These are phyloP conservation scores for Pichia sp. DNA, from an alignment of 1,139 yeast genomes.

Conservation along the genomic window DNA sequence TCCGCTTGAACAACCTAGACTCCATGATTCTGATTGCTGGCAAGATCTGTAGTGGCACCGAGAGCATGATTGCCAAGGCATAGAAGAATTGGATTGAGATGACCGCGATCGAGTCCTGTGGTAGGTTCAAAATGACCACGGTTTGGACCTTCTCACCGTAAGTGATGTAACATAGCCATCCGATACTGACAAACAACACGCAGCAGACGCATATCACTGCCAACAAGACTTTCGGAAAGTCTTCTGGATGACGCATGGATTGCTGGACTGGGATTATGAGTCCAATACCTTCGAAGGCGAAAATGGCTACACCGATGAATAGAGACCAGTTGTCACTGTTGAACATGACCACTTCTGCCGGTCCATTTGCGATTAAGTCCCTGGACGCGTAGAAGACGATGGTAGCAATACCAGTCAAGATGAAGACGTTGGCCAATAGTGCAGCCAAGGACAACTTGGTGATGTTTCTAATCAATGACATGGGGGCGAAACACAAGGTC, in stretches of 20 bases:
- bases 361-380: conserved; percentile 44
- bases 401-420: conserved; percentile 58
- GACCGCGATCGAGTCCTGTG: conserved; percentile 59
- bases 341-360: conserved; percentile 44
- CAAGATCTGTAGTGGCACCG: conserved; percentile 71
- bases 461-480: conserved; percentile 66
- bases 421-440: conserved; percentile 60
- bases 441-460: conserved; percentile 67
- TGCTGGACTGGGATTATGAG: conserved; percentile 72
- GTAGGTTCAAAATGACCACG: conserved; percentile 65
- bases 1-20: conserved; percentile 47
- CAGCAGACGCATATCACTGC: conserved; percentile 60
- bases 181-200: conserved; percentile 54
- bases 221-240: conserved; percentile 60
- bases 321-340: conserved; percentile 65
- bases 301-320: conserved; percentile 76
- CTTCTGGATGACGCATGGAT: conserved; percentile 68
- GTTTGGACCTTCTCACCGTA: conserved; percentile 66
- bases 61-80: conserved; percentile 66
- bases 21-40: conserved; percentile 75
- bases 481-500: conserved; percentile 56
- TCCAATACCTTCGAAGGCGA: conserved; percentile 80
- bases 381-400: conserved; percentile 53
- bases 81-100: conserved; percentile 63
- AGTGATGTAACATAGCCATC: conserved; percentile 63